Conservation (phyloP, 75 land plant genomes). For the Pinus tabuliformis region DNA sequence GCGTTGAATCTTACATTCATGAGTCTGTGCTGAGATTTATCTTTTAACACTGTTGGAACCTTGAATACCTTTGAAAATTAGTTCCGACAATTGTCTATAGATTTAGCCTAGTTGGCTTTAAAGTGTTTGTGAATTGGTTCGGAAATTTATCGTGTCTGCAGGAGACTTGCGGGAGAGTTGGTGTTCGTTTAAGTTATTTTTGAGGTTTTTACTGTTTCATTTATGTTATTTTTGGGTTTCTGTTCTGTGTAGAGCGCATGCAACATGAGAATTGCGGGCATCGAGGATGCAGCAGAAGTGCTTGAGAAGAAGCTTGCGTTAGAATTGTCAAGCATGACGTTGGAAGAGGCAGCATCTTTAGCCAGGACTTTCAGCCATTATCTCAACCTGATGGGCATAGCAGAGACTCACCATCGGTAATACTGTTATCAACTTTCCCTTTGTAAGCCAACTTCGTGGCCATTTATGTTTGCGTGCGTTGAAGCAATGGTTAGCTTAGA, state of each 20-base stretch:
- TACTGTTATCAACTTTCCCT: no score
- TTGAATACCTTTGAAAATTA: neutral
- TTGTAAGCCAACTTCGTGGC: no score
- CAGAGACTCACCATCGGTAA: conserved; percentile 94
- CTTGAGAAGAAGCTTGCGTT: conserved; percentile 76
- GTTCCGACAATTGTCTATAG: neutral
- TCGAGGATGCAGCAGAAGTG: conserved; percentile 73
- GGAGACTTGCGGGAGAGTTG: neutral
- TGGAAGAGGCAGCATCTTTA: conserved; percentile 75
- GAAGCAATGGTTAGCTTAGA: no score
- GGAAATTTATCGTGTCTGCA: neutral
- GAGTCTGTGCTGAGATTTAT: neutral
- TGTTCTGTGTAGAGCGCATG: conserved; percentile 54
- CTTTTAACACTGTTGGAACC: neutral
- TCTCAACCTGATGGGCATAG: conserved; percentile 92
- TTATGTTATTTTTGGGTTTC: neutral
- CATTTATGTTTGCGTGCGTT: no score
- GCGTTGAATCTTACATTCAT: neutral
- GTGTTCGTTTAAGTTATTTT: neutral
- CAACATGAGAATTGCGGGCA: conserved; percentile 75
- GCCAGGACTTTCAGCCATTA: conserved; percentile 94
- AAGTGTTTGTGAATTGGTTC: neutral
- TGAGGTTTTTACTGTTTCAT: neutral
- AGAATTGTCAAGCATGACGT: conserved; percentile 71
- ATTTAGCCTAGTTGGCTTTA: neutral